Conservation (phyloP, 1,284 basidiomycete species). For the Lignosus rhinocerotis region DNA sequence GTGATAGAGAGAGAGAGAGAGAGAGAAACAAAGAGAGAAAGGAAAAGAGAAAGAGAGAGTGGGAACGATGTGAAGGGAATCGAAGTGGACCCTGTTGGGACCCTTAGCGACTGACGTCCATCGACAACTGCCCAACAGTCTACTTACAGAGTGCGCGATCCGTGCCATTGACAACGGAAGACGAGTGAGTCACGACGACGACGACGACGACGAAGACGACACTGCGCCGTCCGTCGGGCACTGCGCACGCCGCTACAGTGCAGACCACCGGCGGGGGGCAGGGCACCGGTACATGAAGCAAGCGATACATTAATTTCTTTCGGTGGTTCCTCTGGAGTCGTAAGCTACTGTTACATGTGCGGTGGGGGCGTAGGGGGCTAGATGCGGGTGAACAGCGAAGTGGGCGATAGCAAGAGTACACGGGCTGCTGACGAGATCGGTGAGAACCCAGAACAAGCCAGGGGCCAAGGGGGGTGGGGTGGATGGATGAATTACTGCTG, state of each 20-base stretch:
- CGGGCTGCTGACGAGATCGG: constrained; percentile 21
- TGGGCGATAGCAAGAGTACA: constrained; percentile 37
- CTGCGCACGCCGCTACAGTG: not conserved
- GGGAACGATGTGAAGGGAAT: not conserved
- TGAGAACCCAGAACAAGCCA: constrained; percentile 11
- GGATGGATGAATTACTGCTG: not conserved
- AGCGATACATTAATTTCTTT: constrained; percentile 28
- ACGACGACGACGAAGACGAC: not conserved
- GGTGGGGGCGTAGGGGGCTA: constrained; percentile 10
- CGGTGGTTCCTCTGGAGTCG: constrained; percentile 28
- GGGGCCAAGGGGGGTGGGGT: constrained; percentile 22
- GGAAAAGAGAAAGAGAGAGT: not conserved
- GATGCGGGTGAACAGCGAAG: constrained; percentile 34
- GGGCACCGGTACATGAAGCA: constrained; percentile 2
- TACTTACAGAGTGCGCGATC: not conserved
- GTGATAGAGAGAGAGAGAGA: not conserved
- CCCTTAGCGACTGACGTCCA: not conserved
- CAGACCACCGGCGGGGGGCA: not conserved
- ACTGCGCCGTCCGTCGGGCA: not conserved
- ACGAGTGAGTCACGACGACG: not conserved
- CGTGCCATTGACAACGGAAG: not conserved
- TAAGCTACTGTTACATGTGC: constrained; percentile 38
- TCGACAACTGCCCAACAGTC: not conserved
- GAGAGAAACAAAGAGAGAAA: not conserved
- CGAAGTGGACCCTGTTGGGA: not conserved